Evolutionary conservation across 2,329 filamentous ascomycete species (phyloP), one percentile per base, ranked within the genome.

Genomic region (Xylaria sp.): DNA sequence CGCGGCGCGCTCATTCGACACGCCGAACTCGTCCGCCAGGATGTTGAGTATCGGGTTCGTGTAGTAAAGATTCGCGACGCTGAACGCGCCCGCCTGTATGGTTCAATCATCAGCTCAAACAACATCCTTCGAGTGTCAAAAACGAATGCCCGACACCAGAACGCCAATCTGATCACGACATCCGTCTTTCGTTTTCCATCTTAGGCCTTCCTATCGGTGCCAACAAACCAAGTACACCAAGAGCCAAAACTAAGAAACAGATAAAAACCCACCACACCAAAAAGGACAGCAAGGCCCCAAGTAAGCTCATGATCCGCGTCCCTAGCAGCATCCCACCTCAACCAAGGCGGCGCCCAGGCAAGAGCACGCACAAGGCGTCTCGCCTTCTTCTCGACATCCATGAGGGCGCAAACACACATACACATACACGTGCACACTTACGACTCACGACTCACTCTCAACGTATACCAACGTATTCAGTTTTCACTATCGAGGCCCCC

Each of bases 21-120:
- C 90, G 61, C 85, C 75, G 75, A 96, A 95, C 18, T 91, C 90
- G 10, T 83, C 78, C 0, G 93, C 92, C 46, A 96, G 84, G 59
- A 91, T 87, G 75, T 94, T 93, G 28, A 95, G 81, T 55, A 95
- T 92, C 0, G 93, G 91, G 74, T 94, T 92, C 67, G 87, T 92
- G 79, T 95, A 94, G 80, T 95, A 95, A 3, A 95, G 82, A 72
- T 94, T 94, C 20, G 92, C 92, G 7, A 94, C 92, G 0, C 91
- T 93, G 72, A 93, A 89, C 4, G 89, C 85, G 0, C 82, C 81
- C 2, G 86, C 80, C 86, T 87, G 25, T 18, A 20, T 6, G 12
- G 3, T 15, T 53, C 2, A 10, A 6, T 10, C 25, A 20, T 69
- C 34, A 63, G 34, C 23, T 30, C 25, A 41, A 18, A n/a, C 18